Base-by-base conservation (phyloP, 2,329 filamentous ascomycete genomes). In the Colletotrichum neosansevieriae region DNA sequence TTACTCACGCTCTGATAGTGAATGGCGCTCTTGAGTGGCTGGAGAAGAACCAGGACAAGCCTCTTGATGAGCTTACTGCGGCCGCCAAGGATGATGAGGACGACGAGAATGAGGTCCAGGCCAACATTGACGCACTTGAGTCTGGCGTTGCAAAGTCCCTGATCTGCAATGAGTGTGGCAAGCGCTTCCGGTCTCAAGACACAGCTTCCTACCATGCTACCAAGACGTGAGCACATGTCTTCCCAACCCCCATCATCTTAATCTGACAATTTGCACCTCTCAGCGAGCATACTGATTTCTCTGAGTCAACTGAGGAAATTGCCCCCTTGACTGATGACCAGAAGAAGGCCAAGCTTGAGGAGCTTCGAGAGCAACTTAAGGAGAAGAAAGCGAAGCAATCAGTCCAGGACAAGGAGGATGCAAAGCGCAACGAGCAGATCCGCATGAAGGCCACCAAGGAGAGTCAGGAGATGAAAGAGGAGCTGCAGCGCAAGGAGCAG, bases 11-110 rank as follows among this genome's bases (percentile, higher is more conserved):
- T 32, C 56, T 36, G 40, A 63, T 71, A 95, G 93, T 98, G 53
- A 91, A 96, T 77, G 92, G 91, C 73, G 96, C 96, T 59, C 87
- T 99, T 66, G 93, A 97, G 82, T 99, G 96, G 96, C 88, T 99
- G 1, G 94, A 97, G 77, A 88, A 92, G 74, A 97, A 97, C 77
- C 91, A 97, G 77, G 94, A 97, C 79, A 97, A 92, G 74, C 86
- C 92, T 1, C 78, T 97, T 47, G 94, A 98, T 42, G 91, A 97
- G 66, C 90, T 98, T 70, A 87, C 92, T 71, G 82, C 82, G 3
- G 78, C 79, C 6, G 73, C 76, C 13, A 77, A 79, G 24, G 77
- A 78, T 1, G 79, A 78, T 3, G 76, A 77, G 24, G 84, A 88
- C 9, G 85, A 84, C 2, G 84, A 71, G 13, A 83, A 82, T 10